These are phyloP conservation scores for Yarrowia divulgata DNA, from an alignment of 805 yeast species.

Conservation along the genomic window DNA sequence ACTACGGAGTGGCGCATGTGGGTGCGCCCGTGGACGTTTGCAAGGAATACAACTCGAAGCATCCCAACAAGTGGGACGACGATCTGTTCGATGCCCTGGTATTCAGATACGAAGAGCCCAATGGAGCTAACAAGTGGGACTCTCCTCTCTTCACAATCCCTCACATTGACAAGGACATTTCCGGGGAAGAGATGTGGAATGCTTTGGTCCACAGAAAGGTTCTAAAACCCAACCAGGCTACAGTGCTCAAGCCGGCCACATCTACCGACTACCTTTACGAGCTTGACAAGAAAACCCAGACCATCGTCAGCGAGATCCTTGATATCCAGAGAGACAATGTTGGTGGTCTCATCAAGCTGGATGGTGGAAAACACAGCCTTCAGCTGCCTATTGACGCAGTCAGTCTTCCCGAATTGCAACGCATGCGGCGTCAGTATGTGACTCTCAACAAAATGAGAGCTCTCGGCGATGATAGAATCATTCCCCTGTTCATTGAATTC, in stretches of 20 bases:
- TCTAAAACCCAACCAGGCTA: slow-evolving; percentile 84
- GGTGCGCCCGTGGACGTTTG: slow-evolving; percentile 71
- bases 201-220: slow-evolving; percentile 58
- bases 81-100: slow-evolving; percentile 70
- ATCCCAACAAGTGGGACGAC: slow-evolving; percentile 63
- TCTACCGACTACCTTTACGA: slow-evolving; percentile 78
- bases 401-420: slow-evolving; percentile 78
- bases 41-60: slow-evolving; percentile 62
- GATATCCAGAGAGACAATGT: slow-evolving; percentile 64
- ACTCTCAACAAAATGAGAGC: slow-evolving; percentile 79
- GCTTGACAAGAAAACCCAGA: slow-evolving; percentile 73
- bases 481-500: slow-evolving; percentile 78
- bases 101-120: slow-evolving; percentile 94
- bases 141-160: slow-evolving; percentile 82
- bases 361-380: slow-evolving; percentile 56
- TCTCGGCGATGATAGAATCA: slow-evolving; percentile 71
- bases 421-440: slow-evolving; percentile 85
- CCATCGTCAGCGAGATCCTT: slow-evolving; percentile 66
- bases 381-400: slow-evolving; percentile 69
- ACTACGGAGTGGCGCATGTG: slow-evolving; percentile 82
- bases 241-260: slow-evolving; percentile 79
- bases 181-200: slow-evolving; percentile 66
- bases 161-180: slow-evolving; percentile 61
- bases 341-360: slow-evolving; percentile 50
- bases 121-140: slow-evolving; percentile 87